Percentiles rank a stretch among this genome's conserved stretches.
Conservation (phyloP, 805 yeast species). For the Saccharomycopsis schoenii region DNA sequence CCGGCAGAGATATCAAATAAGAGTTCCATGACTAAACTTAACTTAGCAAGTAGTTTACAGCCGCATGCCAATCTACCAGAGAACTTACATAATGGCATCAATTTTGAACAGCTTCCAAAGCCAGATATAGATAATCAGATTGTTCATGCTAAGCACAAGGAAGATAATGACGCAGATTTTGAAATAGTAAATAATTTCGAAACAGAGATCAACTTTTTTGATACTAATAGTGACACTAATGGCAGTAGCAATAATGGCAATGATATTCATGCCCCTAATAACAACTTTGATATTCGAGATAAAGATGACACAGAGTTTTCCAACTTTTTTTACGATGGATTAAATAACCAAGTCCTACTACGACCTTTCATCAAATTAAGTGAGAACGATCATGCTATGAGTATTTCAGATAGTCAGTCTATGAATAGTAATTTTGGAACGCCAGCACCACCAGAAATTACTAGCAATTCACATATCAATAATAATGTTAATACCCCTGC, state of each 20-base stretch:
- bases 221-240: slow-evolving; percentile 1
- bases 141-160: neutral
- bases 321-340: slow-evolving; percentile 18
- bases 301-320: slow-evolving; percentile 5
- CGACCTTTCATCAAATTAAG: slow-evolving; percentile 18
- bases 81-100: neutral
- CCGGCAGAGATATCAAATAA: neutral
- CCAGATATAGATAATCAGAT: neutral
- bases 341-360: slow-evolving; percentile 15
- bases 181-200: slow-evolving; percentile 12
- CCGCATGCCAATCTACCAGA: neutral
- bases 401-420: neutral
- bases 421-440: neutral
- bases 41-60: neutral
- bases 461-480: neutral
- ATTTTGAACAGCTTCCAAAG: neutral
- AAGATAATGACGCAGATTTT: slow-evolving; percentile 1
- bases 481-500: neutral
- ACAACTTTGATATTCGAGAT: neutral
- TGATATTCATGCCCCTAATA: neutral
- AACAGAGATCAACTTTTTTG: slow-evolving; percentile 10
- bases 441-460: neutral
- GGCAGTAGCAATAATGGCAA: neutral
- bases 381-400: neutral
- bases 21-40: neutral